Evolutionary conservation across 208 protist genomes (phyloP), one percentile per base, ranked within the genome.

Genomic region (Endotrypanum monterogeii): DNA sequence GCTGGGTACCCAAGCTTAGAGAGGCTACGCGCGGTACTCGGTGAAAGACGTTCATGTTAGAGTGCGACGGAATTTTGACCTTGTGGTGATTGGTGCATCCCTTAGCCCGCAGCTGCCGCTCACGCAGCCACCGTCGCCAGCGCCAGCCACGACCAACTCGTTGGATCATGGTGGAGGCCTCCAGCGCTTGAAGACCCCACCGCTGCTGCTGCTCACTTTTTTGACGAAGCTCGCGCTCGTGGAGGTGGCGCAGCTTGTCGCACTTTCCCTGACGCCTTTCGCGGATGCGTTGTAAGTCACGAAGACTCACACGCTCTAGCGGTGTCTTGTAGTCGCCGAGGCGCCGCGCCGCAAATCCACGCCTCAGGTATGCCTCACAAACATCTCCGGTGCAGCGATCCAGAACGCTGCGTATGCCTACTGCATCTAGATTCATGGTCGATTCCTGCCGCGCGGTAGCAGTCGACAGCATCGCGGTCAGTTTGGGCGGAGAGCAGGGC

Each of bases 81-180:
- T 68, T 44, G 62, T 79, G 80, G 44, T 80, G 74, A 16, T 79
- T 73, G 57, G 63, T 25, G 56, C 57, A 56, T 30, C 70, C 69
- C 44, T 54, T 57, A 2, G 74, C 71, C 25, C 67, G 48, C 30
- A 73, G 68, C 60, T 66, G 66, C 25, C 82, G 60, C 39, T 82
- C 70, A 18, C 68, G 46, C 37, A 90, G 57, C 76, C 86, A 86
- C 23, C 70, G 67, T 8, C 74, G 80, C 56, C 85, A 79, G 32
- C 76, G 75, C 37, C 61, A 86, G 30, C 82, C 90, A 11, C 90
- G 83, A 14, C 75, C 76, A 32, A 84, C 77, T 28, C 87, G 85
- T 75, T 94, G 90, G 14, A 94, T 70, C 41, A 89, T 44, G 52
- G 81, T 70, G 6, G 82, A 73, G 1, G 86, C 83, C 51, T 91